Evolutionary conservation across 176 grass and related monocot genomes (phyloP).

Genomic region (Elaeis guineensis): DNA sequence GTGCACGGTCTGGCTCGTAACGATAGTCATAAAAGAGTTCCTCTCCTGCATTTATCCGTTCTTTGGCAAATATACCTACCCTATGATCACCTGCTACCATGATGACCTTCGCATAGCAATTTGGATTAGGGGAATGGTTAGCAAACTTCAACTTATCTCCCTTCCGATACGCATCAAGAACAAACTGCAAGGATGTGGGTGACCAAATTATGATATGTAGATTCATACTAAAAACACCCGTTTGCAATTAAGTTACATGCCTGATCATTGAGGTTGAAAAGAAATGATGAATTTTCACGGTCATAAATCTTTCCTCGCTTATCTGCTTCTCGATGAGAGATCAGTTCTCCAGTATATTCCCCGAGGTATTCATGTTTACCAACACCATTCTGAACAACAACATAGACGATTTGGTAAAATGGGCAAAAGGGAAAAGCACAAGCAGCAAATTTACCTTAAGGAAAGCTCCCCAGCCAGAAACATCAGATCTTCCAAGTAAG

Average conservation of each 20-base stretch:
- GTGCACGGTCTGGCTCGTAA: slow-evolving; percentile 75
- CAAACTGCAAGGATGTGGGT: slow-evolving; percentile 47
- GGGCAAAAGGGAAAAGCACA: background rate
- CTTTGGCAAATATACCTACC: slow-evolving; percentile 97
- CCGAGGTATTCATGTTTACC: slow-evolving; percentile 95
- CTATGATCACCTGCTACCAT: slow-evolving; percentile 93
- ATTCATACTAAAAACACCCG: too few species aligned
- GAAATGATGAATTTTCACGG: slow-evolving; percentile 90
- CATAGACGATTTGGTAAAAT: background rate
- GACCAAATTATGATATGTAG: too few species aligned
- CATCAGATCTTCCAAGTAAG: slow-evolving; percentile 87
- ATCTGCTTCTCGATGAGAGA: slow-evolving; percentile 90
- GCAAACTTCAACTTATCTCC: slow-evolving; percentile 96
- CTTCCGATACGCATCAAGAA: slow-evolving; percentile 91
- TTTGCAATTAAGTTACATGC: slow-evolving; percentile 19
- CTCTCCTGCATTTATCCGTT: slow-evolving; percentile 65
- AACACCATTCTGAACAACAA: slow-evolving; percentile 67
- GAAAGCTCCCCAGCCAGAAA: slow-evolving; percentile 96
- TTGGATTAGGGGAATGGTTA: slow-evolving; percentile 91
- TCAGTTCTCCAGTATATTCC: slow-evolving; percentile 94
- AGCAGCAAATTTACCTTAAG: slow-evolving; percentile 52
- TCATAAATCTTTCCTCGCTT: slow-evolving; percentile 98
- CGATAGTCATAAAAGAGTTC: slow-evolving; percentile 91
- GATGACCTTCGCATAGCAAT: slow-evolving; percentile 93
- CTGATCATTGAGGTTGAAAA: slow-evolving; percentile 98